phyloP scores from a whole-genome alignment of 176 grass and related monocot species.

The Triticum turgidum region DNA sequence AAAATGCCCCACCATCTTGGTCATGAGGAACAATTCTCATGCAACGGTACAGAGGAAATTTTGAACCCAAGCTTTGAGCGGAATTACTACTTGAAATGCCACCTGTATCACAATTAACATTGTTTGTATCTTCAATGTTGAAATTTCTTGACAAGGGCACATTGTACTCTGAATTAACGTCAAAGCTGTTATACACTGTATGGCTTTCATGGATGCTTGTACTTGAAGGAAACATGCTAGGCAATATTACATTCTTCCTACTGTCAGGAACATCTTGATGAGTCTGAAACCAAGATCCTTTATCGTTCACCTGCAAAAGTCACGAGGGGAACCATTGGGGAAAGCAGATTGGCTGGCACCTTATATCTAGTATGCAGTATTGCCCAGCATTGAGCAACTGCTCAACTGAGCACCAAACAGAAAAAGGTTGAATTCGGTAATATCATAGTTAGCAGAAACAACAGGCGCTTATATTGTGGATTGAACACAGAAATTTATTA shows the following conservation, averaged over 20 bases:
- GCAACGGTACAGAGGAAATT: constrained; percentile 65
- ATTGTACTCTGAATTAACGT: constrained; percentile 12
- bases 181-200: constrained; percentile 2
- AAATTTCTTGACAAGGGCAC: constrained; percentile 22
- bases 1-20: constrained; percentile 91
- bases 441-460: constrained; percentile 11
- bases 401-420: neutral
- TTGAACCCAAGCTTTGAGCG: constrained; percentile 31
- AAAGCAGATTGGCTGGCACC: constrained; percentile 6
- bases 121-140: neutral
- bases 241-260: constrained; percentile 66
- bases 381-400: neutral
- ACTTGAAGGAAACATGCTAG: constrained; percentile 90
- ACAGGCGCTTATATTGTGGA: neutral
- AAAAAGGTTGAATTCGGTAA: neutral
- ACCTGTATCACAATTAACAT: constrained; percentile 22
- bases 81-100: constrained; percentile 21
- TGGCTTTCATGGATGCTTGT: constrained; percentile 34
- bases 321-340: constrained; percentile 6
- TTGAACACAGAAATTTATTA: neutral
- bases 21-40: constrained; percentile 97
- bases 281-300: constrained; percentile 64
- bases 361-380: constrained; percentile 13
- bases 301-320: constrained; percentile 67
- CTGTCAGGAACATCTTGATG: constrained; percentile 62